Conservation (phyloP, 2,329 filamentous ascomycete species). For the Fusarium verrucosum region DNA sequence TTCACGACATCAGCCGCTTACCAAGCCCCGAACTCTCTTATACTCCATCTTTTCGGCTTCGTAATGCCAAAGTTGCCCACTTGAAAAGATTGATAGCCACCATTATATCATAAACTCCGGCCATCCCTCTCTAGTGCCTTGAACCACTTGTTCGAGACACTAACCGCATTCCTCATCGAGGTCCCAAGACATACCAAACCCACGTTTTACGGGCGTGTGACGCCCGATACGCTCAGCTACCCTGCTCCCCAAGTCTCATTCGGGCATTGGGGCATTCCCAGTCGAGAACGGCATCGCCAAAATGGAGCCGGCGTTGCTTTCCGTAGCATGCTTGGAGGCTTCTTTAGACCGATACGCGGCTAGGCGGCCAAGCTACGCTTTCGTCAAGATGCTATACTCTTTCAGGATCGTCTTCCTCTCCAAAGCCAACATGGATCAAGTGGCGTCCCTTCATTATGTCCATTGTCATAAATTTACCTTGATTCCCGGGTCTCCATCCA, state of each 20-base stretch:
- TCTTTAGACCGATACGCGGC: slow-evolving; percentile 8
- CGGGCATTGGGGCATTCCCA: slow-evolving; percentile 5
- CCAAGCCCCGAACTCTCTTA: not conserved
- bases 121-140: slow-evolving; percentile 7
- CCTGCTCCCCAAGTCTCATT: slow-evolving; percentile 9
- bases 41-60: not conserved
- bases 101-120: slow-evolving; percentile 6
- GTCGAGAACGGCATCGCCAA: slow-evolving; percentile 21
- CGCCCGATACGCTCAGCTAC: slow-evolving; percentile 6
- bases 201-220: slow-evolving; percentile 30
- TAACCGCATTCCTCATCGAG: slow-evolving; percentile 29
- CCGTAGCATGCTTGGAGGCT: slow-evolving; percentile 13
- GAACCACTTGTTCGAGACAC: slow-evolving; percentile 21
- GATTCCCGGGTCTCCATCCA: slow-evolving; percentile 13
- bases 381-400: slow-evolving; percentile 19
- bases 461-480: slow-evolving; percentile 30
- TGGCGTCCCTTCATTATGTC: slow-evolving; percentile 15
- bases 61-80: not conserved
- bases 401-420: not conserved
- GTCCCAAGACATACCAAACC: slow-evolving; percentile 31
- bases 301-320: slow-evolving; percentile 25
- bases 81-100: not conserved
- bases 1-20: not conserved
- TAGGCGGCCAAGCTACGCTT: slow-evolving; percentile 21
- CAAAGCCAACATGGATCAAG: not conserved